A percentile compares a stretch with the other conserved stretches of the same genome.
phyloP scores from a whole-genome alignment of 2,329 filamentous ascomycete species.

The Fusarium mangiferae region DNA sequence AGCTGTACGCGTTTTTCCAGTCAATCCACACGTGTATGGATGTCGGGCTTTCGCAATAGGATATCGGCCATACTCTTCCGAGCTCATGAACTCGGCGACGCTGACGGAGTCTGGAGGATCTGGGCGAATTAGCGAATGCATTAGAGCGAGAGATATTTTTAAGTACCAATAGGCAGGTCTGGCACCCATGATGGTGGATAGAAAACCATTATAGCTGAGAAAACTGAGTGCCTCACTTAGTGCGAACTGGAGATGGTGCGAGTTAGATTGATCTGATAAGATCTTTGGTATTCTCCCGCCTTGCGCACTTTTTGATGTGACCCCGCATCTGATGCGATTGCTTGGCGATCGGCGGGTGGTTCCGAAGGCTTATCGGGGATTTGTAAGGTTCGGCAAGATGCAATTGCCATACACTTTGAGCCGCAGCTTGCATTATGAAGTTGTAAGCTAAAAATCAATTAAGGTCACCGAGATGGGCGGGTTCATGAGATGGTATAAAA shows the following conservation, averaged over 20 bases:
- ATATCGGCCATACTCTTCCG: slow-evolving; percentile 55
- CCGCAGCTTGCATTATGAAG: rapidly evolving
- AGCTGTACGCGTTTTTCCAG: slow-evolving; percentile 72
- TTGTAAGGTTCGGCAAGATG: too few relatives aligned
- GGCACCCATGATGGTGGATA: slow-evolving; percentile 20
- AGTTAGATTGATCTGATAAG: slow-evolving; percentile 7
- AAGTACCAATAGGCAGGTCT: background rate
- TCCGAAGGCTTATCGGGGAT: background rate
- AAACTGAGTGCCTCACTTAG: rapidly evolving
- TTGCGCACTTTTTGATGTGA: background rate
- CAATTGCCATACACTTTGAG: too few relatives aligned
- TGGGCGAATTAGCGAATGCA: background rate
- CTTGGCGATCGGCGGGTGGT: background rate
- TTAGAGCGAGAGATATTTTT: rapidly evolving
- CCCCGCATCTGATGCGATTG: background rate
- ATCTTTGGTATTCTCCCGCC: background rate
- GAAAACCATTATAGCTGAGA: background rate
- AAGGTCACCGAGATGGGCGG: background rate
- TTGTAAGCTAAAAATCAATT: too few relatives aligned
- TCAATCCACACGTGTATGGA: slow-evolving; percentile 81
- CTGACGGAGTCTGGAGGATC: slow-evolving; percentile 49
- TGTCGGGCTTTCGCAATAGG: slow-evolving; percentile 70
- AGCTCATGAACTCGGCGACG: slow-evolving; percentile 80
- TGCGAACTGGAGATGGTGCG: background rate
- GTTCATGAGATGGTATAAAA: background rate